Evolutionary conservation across 495 filamentous ascomycete species (phyloP).

Genomic region (Letharia columbiana): DNA sequence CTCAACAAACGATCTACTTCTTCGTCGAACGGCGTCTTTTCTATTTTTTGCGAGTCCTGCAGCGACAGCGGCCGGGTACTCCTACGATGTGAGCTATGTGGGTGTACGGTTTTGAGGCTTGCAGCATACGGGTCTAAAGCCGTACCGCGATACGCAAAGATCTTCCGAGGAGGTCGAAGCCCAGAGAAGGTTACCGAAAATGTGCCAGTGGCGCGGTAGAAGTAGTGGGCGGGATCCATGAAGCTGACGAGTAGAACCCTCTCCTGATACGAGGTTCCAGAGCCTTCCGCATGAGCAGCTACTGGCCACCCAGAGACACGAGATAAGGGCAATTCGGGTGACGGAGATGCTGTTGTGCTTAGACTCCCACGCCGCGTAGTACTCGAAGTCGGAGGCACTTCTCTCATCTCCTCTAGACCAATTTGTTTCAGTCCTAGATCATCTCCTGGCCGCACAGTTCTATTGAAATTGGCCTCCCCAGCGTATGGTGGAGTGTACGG

Average conservation of each 20-base stretch:
- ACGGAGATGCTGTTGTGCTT: not conserved
- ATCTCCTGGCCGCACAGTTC: not conserved
- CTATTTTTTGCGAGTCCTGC: not conserved
- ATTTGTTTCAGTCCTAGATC: not conserved
- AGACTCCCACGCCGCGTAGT: not conserved
- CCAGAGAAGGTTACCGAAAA: constrained; percentile 31
- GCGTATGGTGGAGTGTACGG: not conserved
- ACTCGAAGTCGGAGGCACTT: not conserved
- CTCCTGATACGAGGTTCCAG: not conserved
- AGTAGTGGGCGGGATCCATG: constrained; percentile 40
- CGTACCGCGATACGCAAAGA: not conserved
- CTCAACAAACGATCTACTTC: constrained; percentile 16
- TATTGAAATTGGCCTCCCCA: not conserved
- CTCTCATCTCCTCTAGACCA: not conserved
- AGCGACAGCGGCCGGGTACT: not conserved
- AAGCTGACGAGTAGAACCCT: constrained; percentile 19
- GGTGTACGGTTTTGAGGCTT: not conserved
- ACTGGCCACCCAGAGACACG: not conserved
- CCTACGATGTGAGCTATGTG: not conserved
- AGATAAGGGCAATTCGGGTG: not conserved
- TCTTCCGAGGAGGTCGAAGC: constrained; percentile 10
- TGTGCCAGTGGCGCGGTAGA: constrained; percentile 38
- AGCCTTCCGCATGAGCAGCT: not conserved
- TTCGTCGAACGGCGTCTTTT: constrained; percentile 7
- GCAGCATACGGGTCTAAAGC: constrained; percentile 1